Conservation (phyloP, 108 stramenopile species). For the Pseudonitzschia delicatissima region DNA sequence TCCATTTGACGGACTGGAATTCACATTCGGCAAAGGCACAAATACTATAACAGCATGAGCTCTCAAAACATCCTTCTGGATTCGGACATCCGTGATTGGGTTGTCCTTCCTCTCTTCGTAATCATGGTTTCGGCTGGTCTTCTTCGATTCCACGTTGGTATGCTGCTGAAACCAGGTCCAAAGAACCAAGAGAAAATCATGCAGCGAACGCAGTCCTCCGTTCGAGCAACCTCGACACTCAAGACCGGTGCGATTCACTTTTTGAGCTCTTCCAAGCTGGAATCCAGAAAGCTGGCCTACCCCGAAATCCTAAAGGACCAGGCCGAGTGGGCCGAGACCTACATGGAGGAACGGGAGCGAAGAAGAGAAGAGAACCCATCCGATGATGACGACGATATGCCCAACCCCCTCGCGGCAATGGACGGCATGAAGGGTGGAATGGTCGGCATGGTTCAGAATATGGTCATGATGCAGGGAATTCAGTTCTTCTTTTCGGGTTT, state of each 20-base stretch:
- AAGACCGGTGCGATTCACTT: conserved; percentile 53
- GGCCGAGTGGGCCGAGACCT: conserved; percentile 39
- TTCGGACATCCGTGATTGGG: conserved; percentile 81
- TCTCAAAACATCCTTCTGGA: conserved; percentile 60
- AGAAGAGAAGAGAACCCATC: conserved; percentile 26
- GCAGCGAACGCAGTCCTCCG: conserved; percentile 33
- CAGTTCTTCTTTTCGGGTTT: conserved; percentile 94
- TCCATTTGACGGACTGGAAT: no score
- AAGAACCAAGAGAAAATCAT: conserved; percentile 24
- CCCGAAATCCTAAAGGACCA: conserved; percentile 31
- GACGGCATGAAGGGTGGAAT: conserved; percentile 87
- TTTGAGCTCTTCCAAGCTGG: conserved; percentile 42
- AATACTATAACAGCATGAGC: conserved; percentile 10
- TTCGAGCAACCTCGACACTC: conserved; percentile 37
- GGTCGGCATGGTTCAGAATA: conserved; percentile 96
- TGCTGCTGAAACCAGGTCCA: conserved; percentile 54
- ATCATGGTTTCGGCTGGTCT: conserved; percentile 80
- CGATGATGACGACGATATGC: conserved; percentile 44
- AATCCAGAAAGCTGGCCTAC: conserved; percentile 37
- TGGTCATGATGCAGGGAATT: conserved; percentile 99
- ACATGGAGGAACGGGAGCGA: conserved; percentile 36
- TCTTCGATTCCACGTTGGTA: conserved; percentile 55
- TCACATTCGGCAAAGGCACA: no score
- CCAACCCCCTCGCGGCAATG: conserved; percentile 43
- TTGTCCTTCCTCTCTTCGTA: conserved; percentile 76